Evolutionary conservation across 305 asterid genomes (phyloP), one percentile per base, ranked within the genome.

Genomic region (Withania somnifera): DNA sequence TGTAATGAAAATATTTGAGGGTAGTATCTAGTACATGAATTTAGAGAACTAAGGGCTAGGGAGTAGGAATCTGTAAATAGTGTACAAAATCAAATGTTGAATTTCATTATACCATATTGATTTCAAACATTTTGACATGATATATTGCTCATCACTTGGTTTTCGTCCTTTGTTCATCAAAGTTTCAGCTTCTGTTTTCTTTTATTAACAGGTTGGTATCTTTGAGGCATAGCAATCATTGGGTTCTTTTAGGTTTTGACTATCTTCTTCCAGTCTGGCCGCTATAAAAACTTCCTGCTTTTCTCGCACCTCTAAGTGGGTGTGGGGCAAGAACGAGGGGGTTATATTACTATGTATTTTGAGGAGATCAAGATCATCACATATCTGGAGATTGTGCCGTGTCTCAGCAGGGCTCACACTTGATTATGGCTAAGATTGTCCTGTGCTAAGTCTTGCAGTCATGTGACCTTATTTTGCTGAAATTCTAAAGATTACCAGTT

Each of bases 331-430:
- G 11, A 90, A 87, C 84, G 87, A 90, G 86, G 83, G 89, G 82
- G 87, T 90, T 81, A 86, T 90, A 83, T 82, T 93, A 30, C 76
- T 87, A 82, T 90, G 91, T 85, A 93, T 86, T 82, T 85, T 88
- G 77, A 89, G 97, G 89, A 92, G 95, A 82, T 93, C 98, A 79
- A 92, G 94, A 87, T 93, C 98, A 81, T 93, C 98, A 5, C 93
- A 90, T 83, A 84, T 95, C 81, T 95, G 99, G 99, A 94, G 99
- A 91, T 78, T 96, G 92, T 90, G 98, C 88, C 97, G 99, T 51
- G 87, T 89, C 82, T 92, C 97, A 17, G 97, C 88, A 84, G 99
- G 98, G 53, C 88, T 94, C 83, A 88, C 97, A 2, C 81, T 94
- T 86, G 99, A 96, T 86, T 96, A 96, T 81, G 99, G 99, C 98